Evolutionary conservation across 495 filamentous ascomycete genomes (phyloP), one percentile per base, ranked within the genome.

Genomic region (Daldinia childiae): DNA sequence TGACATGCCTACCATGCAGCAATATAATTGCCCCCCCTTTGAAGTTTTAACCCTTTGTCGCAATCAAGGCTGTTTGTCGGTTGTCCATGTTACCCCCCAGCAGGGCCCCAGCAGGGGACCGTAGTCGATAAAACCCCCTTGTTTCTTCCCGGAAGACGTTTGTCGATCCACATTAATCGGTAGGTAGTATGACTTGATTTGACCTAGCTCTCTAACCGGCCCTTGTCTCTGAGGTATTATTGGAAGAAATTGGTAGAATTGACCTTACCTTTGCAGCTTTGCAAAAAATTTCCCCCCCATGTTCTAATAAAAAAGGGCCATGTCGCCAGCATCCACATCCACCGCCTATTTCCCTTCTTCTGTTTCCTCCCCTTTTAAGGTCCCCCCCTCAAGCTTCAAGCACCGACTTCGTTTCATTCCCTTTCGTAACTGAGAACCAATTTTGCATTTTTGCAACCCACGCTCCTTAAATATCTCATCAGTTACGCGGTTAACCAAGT

Each of bases 391-490:
- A 34, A 64, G 55, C 54, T 61, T 68, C 66, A 64, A 51, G 43
- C 41, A 41, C 60, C 55, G 54, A 65, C 56, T 27, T 24, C 62
- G 64, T 45, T 39, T 72, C 58, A 6, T 59, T 77, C 61, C 62
- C 38, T 52, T 60, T 32, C 9, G 58, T 66, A 58, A 71, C 56
- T 58, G 62, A 41, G 48, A 64, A 6, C 17, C 17, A 51, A 45
- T 48, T 68, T 68, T 70, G 66, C 63, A 63, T 68, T 67, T 64
- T 64, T 69, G 70, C 73, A 77, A 75, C 61, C 66, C 70, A 75
- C 75, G 58, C 68, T 77, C 75, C 6, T 77, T 72, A 59, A 36
- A 61, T 29, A 56, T 62, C 24, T 26, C 12, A 39, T 48, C 58
- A 26, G 59, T 63, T 36, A 45, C 59, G 55, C 51, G 36, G 66